Percentiles rank a stretch among this genome's conserved stretches.
phyloP scores from a whole-genome alignment of 192 early-diverging fungal genomes.

The Phlyctochytrium bullatum region DNA sequence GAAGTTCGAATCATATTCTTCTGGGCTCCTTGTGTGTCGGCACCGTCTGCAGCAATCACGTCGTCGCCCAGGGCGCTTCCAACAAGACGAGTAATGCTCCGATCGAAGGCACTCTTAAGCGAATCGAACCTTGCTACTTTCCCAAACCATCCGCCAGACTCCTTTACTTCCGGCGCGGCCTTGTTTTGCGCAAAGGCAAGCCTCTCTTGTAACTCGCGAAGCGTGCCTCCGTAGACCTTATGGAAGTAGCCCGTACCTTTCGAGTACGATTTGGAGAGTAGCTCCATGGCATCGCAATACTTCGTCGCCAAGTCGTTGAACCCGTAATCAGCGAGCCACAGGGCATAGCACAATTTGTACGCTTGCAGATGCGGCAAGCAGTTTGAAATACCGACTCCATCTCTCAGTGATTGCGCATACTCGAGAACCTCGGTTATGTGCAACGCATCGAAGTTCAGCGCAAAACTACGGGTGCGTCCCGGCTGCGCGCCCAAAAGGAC shows the following conservation, averaged over 20 bases:
- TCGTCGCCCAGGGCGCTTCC: conserved; percentile 59
- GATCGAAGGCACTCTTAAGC: conserved; percentile 49
- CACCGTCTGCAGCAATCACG: background rate
- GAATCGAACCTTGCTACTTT: conserved; percentile 27
- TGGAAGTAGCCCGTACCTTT: conserved; percentile 83
- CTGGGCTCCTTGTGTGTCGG: background rate
- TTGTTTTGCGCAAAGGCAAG: conserved; percentile 39
- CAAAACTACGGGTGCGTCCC: conserved; percentile 39
- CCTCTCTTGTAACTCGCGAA: conserved; percentile 72
- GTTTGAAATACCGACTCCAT: conserved; percentile 41
- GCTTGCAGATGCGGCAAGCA: conserved; percentile 84
- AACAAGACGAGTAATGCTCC: conserved; percentile 63
- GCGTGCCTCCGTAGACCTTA: conserved; percentile 61
- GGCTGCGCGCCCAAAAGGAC: conserved; percentile 68
- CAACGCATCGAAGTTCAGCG: conserved; percentile 55
- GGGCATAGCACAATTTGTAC: conserved; percentile 82
- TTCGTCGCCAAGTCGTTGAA: conserved; percentile 64
- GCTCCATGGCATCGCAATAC: conserved; percentile 78
- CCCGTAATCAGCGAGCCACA: conserved; percentile 79
- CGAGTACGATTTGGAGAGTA: conserved; percentile 66
- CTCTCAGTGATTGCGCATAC: conserved; percentile 57
- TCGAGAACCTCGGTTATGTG: conserved; percentile 85
- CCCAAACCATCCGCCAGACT: conserved; percentile 45
- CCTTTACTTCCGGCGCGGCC: conserved; percentile 18
- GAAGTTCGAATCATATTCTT: background rate